Evolutionary conservation across 768 basidiomycete species (phyloP), one percentile per base, ranked within the genome.

Genomic region (Pholiota conissans): DNA sequence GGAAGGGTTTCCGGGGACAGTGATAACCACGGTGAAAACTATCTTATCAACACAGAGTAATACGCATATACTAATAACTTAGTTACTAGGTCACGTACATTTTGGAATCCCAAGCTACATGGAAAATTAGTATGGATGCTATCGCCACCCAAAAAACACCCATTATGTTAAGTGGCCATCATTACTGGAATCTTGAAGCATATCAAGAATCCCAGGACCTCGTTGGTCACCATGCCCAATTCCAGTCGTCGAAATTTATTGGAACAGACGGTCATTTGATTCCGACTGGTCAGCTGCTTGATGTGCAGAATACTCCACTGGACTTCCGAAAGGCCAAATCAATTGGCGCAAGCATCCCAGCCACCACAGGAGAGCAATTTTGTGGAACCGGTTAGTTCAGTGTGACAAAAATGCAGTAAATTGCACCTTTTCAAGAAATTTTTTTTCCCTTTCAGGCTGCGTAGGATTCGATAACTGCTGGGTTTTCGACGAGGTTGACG

Each of bases 1-100:
- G 22, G 68, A 81, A 66, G 81, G 80, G 1, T 83, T 83, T 65
- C 81, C 81, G 0, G 80, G 80, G 9, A 72, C 71, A 24, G 76
- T 76, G 1, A 51, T 67, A 7, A 73, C 75, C n/a, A 63, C 64
- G 26, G 74, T 76, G 48, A 24, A 54, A 55, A 30, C 28, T 27
- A 2, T 45, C 20, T 13, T 16, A 22, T 16, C n/a, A 24, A 51
- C 13, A 50, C 13, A 39, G 13, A 32, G n/a, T n/a, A n/a, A 46
- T 7, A 9, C 2, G 3, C 16, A 27, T 24, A n/a, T n/a, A n/a
- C n/a, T 16, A 11, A 5, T 20, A 37, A 2, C 18, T 26, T 16
- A 48, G 18, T 9, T n/a, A 14, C 8, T 29, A 74, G 68, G 66
- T 71, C 10, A 73, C 67, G n/a, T 76, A 75, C 52, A 71, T 72